Evolutionary conservation across 306 rosid species (phyloP).

Genomic region (Oxytropis ochrocephala): DNA sequence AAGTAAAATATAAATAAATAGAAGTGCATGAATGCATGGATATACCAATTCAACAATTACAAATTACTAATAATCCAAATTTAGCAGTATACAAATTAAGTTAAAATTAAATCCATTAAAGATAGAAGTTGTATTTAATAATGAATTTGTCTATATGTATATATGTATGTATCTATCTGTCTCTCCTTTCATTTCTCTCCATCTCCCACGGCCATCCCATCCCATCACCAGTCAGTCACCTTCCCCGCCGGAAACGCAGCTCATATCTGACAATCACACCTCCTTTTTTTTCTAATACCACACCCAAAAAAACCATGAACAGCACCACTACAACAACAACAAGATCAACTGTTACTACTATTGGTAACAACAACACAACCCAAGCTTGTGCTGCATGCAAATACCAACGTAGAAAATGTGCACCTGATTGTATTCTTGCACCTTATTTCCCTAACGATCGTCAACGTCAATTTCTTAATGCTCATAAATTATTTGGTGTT

Average conservation of each 20-base stretch:
- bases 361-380: constrained; percentile 45
- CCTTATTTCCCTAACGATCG: constrained; percentile 84
- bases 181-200: constrained; percentile 47
- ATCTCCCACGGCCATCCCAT: constrained; percentile 12
- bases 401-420: constrained; percentile 87
- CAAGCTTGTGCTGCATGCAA: constrained; percentile 96
- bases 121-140: background rate
- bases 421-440: constrained; percentile 79
- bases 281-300: background rate
- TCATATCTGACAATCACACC: constrained; percentile 31
- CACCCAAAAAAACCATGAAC: constrained; percentile 14
- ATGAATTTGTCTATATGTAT: background rate
- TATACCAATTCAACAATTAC: background rate
- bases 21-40: too few relatives aligned
- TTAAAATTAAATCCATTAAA: constrained; percentile 20
- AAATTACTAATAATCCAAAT: background rate
- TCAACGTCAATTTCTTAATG: constrained; percentile 65
- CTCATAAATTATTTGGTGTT: constrained; percentile 80
- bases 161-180: constrained; percentile 6
- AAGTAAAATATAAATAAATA: too few relatives aligned
- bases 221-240: constrained; percentile 22
- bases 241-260: constrained; percentile 79
- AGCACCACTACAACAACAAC: constrained; percentile 13
- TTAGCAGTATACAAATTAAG: background rate
- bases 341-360: background rate